Evolutionary conservation across 108 stramenopile species (phyloP), one percentile per base, ranked within the genome.

Genomic region (Aurantiochytrium sp.): DNA sequence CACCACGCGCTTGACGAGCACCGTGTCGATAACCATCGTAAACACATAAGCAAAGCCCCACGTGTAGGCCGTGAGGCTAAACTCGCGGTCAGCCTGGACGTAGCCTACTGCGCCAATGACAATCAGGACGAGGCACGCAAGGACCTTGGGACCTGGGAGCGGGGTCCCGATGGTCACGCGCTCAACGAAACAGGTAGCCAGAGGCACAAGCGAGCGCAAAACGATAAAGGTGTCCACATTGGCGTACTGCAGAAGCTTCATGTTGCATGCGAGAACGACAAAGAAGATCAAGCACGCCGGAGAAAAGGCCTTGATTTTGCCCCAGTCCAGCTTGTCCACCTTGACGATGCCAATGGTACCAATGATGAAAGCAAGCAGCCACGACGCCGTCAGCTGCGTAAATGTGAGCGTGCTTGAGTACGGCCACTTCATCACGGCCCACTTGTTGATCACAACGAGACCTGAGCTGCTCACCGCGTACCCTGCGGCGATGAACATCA

Each of bases 201-300:
- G 5, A 12, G 76, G 76, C 23, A 83, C 76, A 18, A 83, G 51
- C n/a, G 49, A 53, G 18, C 76, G 76, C n/a, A 83, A 45, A 43
- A 83, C 76, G 1, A 83, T 83, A 23, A 83, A 83, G 28, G 76
- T 83, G 51, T 83, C 76, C 45, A 83, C 76, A 45, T 83, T 83
- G 0, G 76, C 76, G 76, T 83, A 83, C 76, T 83, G 76, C 45
- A 83, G 23, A 12, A 83, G 76, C 28, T 83, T 83, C 76, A 83
- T 83, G 23, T 83, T 83, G 76, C 76, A 83, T 12, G 76, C 76
- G 10, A 83, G 45, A 14, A 53, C 76, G 28, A 83, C 76, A 53
- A 83, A 83, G 76, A 83, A 83, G 76, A 83, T 83, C n/a, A 83
- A 45, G 76, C 76, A 83, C 23, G 76, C 76, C 19, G 76, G 76